These are phyloP conservation scores for Cladophialophora immunda DNA, from an alignment of 2,329 filamentous ascomycete genomes.

Conservation along the genomic window DNA sequence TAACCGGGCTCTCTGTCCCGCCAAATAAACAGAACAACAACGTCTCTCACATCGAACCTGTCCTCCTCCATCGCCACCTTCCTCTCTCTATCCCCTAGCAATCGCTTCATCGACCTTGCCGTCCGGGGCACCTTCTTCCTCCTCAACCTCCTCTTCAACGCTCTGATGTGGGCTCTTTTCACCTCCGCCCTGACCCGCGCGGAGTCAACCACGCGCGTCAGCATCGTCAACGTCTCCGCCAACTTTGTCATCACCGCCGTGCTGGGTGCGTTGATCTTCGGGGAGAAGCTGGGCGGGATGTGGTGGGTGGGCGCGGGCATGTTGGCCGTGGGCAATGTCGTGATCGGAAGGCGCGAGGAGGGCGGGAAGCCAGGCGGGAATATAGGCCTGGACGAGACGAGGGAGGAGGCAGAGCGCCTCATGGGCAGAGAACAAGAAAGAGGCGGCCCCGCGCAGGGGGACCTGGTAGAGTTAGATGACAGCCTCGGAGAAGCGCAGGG, in stretches of 20 bases:
- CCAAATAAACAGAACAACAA: conserved; percentile 62
- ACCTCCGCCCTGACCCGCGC: conserved; percentile 68
- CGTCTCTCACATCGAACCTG: conserved; percentile 64
- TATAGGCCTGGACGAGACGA: conserved; percentile 26
- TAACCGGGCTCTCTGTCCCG: not conserved
- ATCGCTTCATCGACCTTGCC: conserved; percentile 55
- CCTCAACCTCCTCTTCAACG: conserved; percentile 69
- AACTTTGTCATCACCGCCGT: conserved; percentile 71
- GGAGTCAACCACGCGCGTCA: conserved; percentile 68
- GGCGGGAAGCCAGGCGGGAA: conserved; percentile 26
- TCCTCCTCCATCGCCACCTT: conserved; percentile 56
- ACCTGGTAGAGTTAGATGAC: conserved; percentile 35
- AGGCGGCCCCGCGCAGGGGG: conserved; percentile 19
- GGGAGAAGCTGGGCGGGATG: conserved; percentile 62
- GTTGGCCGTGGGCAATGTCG: conserved; percentile 68
- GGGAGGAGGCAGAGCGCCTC: conserved; percentile 32
- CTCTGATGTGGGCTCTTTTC: conserved; percentile 72
- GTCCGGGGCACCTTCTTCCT: conserved; percentile 64
- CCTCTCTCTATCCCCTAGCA: conserved; percentile 55
- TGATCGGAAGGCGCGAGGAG: conserved; percentile 67
- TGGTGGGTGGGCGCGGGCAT: conserved; percentile 70
- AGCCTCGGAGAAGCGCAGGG: conserved; percentile 19
- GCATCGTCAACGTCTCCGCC: conserved; percentile 69
- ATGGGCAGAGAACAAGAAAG: conserved; percentile 19
- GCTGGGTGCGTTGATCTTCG: conserved; percentile 66